Evolutionary conservation across 441 rosid genomes (phyloP), one percentile per base, ranked within the genome.

Genomic region (Mallotus repandus): DNA sequence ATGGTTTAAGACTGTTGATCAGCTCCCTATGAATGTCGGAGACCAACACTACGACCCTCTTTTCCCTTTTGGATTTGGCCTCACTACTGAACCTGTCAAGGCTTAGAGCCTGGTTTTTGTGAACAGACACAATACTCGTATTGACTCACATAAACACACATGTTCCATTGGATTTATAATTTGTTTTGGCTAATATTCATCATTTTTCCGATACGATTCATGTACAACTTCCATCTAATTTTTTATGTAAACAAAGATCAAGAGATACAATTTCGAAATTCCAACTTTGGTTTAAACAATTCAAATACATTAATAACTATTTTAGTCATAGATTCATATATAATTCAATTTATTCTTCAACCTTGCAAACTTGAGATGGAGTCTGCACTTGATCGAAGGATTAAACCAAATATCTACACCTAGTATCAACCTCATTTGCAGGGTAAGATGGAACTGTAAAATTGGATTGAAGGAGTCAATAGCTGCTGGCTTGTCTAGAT

Each of bases 1-100:
- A 19, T 91, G 94, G 92, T 91, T 91, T 83, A 85, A 69, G 78
- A 83, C 80, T 18, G 96, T 85, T 53, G 90, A 87, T 80, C 94
- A 89, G 77, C 81, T 91, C 71, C 96, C 93, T 3, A 86, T 91
- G 92, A 87, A 89, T 74, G 81, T 83, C 18, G 89, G 94, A 12
- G 92, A 88, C 69, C 25, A 66, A 19, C 77, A 89, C 67, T 91
- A 87, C 68, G 91, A 91, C 50, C 92, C 94, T 13, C 88, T 87
- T 69, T 91, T 86, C 79, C 88, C 92, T 16, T 86, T 83, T 66
- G 92, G 92, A 11, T 86, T 77, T 50, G 91, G 95, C 72, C 87
- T 88, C 35, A 75, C 76, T 15, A 83, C 92, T 29, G 4, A 74
- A 35, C 81, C 88, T 16, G 21, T 66, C 10, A 60, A 69, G 41